phyloP scores from a whole-genome alignment of 495 filamentous ascomycete genomes.

The Aspergillus asperescens region DNA sequence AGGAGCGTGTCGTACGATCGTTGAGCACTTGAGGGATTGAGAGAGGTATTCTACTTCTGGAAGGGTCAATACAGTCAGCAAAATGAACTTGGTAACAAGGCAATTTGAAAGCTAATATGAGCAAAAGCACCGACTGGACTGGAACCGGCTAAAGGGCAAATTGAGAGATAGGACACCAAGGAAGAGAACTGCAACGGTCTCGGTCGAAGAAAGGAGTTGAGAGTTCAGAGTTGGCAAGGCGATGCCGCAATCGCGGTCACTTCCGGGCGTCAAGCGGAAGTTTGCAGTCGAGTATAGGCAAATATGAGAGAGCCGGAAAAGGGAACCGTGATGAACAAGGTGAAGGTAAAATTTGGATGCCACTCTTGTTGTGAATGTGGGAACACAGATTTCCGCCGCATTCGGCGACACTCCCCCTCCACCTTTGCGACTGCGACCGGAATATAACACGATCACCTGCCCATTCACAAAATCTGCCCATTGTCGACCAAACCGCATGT shows the following conservation, averaged over 20 bases:
- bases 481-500: slow-evolving; percentile 6
- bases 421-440: slow-evolving; percentile 30
- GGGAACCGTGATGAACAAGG: not conserved
- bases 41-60: slow-evolving; percentile 20
- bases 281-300: not conserved
- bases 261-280: not conserved
- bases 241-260: not conserved
- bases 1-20: slow-evolving; percentile 36
- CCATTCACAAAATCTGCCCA: not conserved
- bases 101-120: not conserved
- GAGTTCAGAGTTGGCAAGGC: not conserved
- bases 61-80: not conserved
- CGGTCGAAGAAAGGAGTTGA: not conserved
- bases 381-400: too few species aligned
- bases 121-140: not conserved
- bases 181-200: not conserved
- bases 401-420: slow-evolving; percentile 30
- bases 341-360: not conserved
- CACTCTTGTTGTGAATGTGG: too few species aligned
- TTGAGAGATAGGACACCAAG: not conserved
- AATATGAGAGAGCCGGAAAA: not conserved
- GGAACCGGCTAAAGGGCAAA: not conserved
- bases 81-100: not conserved
- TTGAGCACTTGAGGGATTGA: slow-evolving; percentile 31
- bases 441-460: slow-evolving; percentile 1